Percentiles rank a stretch among this genome's conserved stretches.
Conservation (phyloP, 2,329 filamentous ascomycete genomes). For the Penicillium olsonii region DNA sequence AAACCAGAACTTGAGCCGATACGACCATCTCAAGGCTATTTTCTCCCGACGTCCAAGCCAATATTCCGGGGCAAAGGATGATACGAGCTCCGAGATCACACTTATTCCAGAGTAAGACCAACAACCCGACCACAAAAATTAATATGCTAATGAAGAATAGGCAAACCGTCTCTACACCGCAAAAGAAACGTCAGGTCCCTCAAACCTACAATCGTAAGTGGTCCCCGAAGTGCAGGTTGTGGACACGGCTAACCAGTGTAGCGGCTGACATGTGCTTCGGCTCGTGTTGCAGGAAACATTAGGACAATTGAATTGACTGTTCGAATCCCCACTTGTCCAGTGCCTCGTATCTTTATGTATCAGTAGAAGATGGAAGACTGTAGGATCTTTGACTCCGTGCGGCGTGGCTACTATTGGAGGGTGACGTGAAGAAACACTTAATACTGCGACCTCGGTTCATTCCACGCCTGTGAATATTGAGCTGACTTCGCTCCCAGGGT, state of each 20-base stretch:
- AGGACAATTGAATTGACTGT: not conserved
- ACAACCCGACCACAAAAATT: not conserved
- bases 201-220: slow-evolving; percentile 5
- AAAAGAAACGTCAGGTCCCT: not conserved
- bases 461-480: too few relatives aligned
- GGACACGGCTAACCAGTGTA: slow-evolving; percentile 1
- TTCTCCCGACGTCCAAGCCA: slow-evolving; percentile 1
- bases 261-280: slow-evolving; percentile 23
- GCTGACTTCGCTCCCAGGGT: too few relatives aligned
- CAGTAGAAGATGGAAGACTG: not conserved
- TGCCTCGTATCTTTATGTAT: not conserved
- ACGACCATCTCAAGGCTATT: slow-evolving; percentile 1
- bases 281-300: slow-evolving; percentile 17
- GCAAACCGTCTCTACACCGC: not conserved
- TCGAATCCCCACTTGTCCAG: not conserved
- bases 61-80: not conserved
- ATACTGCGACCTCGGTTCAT: not conserved
- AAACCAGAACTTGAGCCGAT: not conserved
- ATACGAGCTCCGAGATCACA: slow-evolving; percentile 6
- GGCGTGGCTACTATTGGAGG: not conserved
- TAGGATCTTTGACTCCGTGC: not conserved
- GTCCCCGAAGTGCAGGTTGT: not conserved
- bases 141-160: not conserved
- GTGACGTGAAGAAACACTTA: not conserved
- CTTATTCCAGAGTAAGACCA: slow-evolving; percentile 1